Percentiles rank a stretch among this genome's conserved stretches.
phyloP scores from a whole-genome alignment of 495 filamentous ascomycete genomes.

The Penicillium argentinense region DNA sequence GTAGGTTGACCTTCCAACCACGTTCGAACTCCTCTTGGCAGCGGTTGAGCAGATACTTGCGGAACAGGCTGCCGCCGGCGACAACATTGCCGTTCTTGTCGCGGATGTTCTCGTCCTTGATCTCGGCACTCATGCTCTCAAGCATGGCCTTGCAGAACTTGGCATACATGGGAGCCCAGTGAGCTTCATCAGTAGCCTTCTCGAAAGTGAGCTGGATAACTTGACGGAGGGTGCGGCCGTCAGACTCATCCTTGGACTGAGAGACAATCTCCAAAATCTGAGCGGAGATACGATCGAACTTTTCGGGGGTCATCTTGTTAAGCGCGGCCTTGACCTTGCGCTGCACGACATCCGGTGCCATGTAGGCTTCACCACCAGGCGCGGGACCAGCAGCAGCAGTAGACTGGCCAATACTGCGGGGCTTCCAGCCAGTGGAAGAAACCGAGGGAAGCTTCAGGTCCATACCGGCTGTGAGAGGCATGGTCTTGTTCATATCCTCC shows the following conservation, averaged over 20 bases:
- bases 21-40: slow-evolving; percentile 99
- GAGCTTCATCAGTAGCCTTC: slow-evolving; percentile 97
- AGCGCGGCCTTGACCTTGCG: slow-evolving; percentile 97
- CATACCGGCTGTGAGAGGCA: slow-evolving; percentile 81
- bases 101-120: slow-evolving; percentile 88
- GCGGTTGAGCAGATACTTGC: slow-evolving; percentile 97
- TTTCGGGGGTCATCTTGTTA: slow-evolving; percentile 99
- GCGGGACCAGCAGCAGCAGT: slow-evolving; percentile 49
- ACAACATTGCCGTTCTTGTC: slow-evolving; percentile 87
- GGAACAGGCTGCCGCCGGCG: slow-evolving; percentile 88
- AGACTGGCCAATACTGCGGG: slow-evolving; percentile 62
- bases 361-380: slow-evolving; percentile 54
- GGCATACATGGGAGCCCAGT: slow-evolving; percentile 99
- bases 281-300: slow-evolving; percentile 92
- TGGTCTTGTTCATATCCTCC: slow-evolving; percentile 69
- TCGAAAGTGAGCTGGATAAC: slow-evolving; percentile 99
- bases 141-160: slow-evolving; percentile 98
- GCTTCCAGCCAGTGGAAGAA: slow-evolving; percentile 82
- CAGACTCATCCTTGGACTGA: slow-evolving; percentile 92
- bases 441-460: slow-evolving; percentile 77
- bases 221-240: slow-evolving; percentile 92
- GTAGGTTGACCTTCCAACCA: slow-evolving; percentile 91
- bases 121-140: slow-evolving; percentile 89
- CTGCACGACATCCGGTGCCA: slow-evolving; percentile 93
- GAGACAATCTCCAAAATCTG: slow-evolving; percentile 91